Conservation (phyloP, 192 early-diverging fungal species). For the Podila minutissima region DNA sequence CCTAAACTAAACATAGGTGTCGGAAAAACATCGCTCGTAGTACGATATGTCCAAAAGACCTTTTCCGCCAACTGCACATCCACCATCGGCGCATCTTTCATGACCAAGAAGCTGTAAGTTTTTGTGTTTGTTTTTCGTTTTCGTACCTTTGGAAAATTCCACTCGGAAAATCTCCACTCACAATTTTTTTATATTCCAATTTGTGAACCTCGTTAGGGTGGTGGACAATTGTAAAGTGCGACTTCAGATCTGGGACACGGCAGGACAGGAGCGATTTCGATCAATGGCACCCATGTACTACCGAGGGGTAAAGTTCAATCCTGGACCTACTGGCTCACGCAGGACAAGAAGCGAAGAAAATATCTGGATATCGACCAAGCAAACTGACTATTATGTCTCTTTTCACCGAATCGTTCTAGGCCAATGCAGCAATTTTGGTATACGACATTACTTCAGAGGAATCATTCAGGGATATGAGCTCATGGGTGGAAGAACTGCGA, state of each 20-base stretch:
- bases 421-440: constrained; percentile 76
- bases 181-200: not conserved
- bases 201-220: constrained; percentile 43
- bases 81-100: constrained; percentile 82
- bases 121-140: too few relatives aligned
- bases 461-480: constrained; percentile 72
- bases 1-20: constrained; percentile 63
- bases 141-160: not conserved
- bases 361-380: not conserved
- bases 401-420: constrained; percentile 20
- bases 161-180: not conserved
- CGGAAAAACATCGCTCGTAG: constrained; percentile 83
- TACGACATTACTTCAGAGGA: constrained; percentile 80
- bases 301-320: constrained; percentile 56
- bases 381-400: not conserved
- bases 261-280: constrained; percentile 79
- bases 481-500: constrained; percentile 68
- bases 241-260: constrained; percentile 81
- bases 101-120: constrained; percentile 74
- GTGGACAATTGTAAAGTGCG: constrained; percentile 80
- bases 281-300: constrained; percentile 85
- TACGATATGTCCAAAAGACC: constrained; percentile 78
- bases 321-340: not conserved
- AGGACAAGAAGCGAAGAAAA: not conserved
- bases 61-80: constrained; percentile 79